Evolutionary conservation across 2,329 filamentous ascomycete species (phyloP).

Genomic region (Neoarthrinium moseri): DNA sequence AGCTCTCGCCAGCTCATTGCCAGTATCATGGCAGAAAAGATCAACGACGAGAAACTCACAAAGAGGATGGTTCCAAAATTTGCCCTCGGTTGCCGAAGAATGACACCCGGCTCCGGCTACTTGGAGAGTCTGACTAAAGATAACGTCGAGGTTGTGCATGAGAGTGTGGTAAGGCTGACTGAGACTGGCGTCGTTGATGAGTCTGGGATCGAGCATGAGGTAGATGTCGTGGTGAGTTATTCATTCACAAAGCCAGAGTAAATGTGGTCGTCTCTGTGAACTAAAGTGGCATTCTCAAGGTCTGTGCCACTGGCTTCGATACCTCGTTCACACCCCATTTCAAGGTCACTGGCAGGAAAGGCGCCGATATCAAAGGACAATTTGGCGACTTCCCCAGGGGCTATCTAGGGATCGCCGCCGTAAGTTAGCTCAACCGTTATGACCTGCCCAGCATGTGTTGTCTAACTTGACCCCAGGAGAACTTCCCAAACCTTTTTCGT

Average conservation of each 20-base stretch:
- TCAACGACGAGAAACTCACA: not conserved
- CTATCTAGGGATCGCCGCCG: not conserved
- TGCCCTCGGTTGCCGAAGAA: not conserved
- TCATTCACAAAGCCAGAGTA: no score
- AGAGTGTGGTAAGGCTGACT: not conserved
- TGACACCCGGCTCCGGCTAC: not conserved
- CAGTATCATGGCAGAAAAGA: not conserved
- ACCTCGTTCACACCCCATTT: not conserved
- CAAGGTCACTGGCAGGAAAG: not conserved
- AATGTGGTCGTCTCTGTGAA: not conserved
- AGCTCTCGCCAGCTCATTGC: not conserved
- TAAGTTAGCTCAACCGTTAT: not conserved
- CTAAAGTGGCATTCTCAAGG: not conserved
- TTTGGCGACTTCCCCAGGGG: not conserved
- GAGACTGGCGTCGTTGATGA: not conserved
- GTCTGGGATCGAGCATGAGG: not conserved
- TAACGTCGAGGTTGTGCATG: not conserved
- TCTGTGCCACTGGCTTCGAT: slow-evolving; percentile 2
- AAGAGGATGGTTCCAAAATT: not conserved
- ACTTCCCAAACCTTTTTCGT: not conserved
- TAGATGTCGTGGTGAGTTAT: not conserved
- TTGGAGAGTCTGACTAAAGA: not conserved
- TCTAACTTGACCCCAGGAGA: not conserved
- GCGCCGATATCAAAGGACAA: not conserved
- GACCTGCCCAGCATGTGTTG: not conserved